A percentile compares a stretch with the other conserved stretches of the same genome.
These are phyloP conservation scores for Leccinum subfulvum DNA, from an alignment of 1,284 basidiomycete genomes.

Conservation along the genomic window DNA sequence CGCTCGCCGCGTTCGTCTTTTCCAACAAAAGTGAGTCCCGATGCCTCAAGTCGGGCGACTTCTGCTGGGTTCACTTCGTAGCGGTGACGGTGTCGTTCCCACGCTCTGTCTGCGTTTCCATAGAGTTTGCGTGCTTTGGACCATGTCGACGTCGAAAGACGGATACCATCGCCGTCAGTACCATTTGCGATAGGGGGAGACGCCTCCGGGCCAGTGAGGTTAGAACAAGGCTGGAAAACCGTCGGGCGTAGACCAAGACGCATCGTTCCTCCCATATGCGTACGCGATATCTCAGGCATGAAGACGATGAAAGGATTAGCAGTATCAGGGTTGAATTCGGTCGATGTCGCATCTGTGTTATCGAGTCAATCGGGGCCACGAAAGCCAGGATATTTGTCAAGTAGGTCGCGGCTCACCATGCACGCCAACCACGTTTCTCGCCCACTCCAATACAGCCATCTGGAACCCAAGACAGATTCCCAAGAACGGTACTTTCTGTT, in stretches of 20 bases:
- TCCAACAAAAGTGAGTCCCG: constrained; percentile 84
- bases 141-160: constrained; percentile 50
- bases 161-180: constrained; percentile 13
- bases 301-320: constrained; percentile 85
- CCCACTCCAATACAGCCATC: constrained; percentile 95
- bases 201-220: constrained; percentile 12
- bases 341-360: constrained; percentile 78
- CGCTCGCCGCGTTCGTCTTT: constrained; percentile 95
- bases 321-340: constrained; percentile 69
- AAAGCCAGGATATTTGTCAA: background rate
- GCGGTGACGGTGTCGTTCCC: constrained; percentile 97
- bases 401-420: constrained; percentile 44
- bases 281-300: constrained; percentile 99
- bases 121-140: constrained; percentile 81
- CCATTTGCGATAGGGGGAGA: constrained; percentile 16
- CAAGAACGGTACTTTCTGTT: constrained; percentile 92
- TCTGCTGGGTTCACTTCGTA: constrained; percentile 96
- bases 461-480: constrained; percentile 99
- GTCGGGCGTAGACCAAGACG: constrained; percentile 93
- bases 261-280: constrained; percentile 99
- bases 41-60: constrained; percentile 71
- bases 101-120: constrained; percentile 80
- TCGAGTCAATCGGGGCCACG: constrained; percentile 11
- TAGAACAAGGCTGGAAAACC: constrained; percentile 63
- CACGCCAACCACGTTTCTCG: constrained; percentile 80